Conservation (phyloP, 176 grass and related monocot genomes). For the Panicum miliaceum region DNA sequence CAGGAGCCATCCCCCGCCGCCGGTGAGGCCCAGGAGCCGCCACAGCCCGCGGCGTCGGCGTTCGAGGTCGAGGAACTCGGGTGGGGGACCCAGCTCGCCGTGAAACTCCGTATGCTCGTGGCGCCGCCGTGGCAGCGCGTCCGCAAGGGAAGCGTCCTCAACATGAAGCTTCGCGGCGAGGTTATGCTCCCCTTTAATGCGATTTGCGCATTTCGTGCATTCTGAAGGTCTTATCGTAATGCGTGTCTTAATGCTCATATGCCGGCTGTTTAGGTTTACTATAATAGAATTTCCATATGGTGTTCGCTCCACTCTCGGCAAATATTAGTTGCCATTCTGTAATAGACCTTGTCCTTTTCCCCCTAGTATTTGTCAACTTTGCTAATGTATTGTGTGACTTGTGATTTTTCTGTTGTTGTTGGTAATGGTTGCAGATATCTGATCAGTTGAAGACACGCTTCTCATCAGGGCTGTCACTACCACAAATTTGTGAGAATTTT, state of each 20-base stretch:
- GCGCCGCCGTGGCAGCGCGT: conserved; percentile 82
- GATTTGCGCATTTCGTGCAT: conserved; percentile 26
- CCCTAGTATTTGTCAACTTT: conserved; percentile 14
- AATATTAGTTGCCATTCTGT: conserved; percentile 11
- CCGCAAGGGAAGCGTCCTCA: conserved; percentile 82
- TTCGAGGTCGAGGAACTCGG: conserved; percentile 55
- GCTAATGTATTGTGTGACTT: not conserved
- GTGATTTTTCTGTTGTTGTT: not conserved
- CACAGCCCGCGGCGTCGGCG: conserved; percentile 10
- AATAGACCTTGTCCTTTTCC: not conserved
- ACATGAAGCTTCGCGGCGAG: conserved; percentile 80
- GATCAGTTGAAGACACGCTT: conserved; percentile 81
- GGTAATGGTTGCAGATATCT: conserved; percentile 60
- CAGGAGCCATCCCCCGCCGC: conserved; percentile 23
- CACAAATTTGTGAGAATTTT: conserved; percentile 92
- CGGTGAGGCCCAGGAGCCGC: conserved; percentile 42
- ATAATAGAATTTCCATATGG: not conserved
- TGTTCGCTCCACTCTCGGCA: not conserved
- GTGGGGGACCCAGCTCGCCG: conserved; percentile 70
- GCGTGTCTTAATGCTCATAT: not conserved
- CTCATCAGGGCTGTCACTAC: conserved; percentile 74
- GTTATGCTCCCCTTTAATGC: conserved; percentile 37
- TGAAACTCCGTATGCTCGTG: conserved; percentile 75
- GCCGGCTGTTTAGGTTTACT: not conserved
- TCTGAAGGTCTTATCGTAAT: conserved; percentile 12